Conservation (phyloP, 306 rosid genomes). For the Vigna reflexopilosa region DNA sequence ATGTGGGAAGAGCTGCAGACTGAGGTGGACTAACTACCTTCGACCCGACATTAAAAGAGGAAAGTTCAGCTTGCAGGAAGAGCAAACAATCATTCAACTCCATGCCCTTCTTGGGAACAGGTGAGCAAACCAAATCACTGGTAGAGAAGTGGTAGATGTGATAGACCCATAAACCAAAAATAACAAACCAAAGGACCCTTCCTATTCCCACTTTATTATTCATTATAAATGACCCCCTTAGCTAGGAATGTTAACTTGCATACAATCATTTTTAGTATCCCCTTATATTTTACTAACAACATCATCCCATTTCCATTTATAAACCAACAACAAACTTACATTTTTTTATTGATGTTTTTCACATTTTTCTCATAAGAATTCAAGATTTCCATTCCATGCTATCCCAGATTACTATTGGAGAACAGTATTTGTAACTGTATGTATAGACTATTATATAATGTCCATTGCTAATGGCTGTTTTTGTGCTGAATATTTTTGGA, state of each 20-base stretch:
- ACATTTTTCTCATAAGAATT: background rate
- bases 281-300: background rate
- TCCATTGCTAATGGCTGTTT: background rate
- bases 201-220: background rate
- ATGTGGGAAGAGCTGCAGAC: conserved; percentile 67
- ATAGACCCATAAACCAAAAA: background rate
- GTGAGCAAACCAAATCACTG: conserved; percentile 3
- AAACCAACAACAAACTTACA: background rate
- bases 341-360: background rate
- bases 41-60: conserved; percentile 64
- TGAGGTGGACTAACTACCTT: conserved; percentile 65
- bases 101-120: conserved; percentile 68
- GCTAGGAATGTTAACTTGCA: background rate
- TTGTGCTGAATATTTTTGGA: background rate
- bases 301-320: background rate
- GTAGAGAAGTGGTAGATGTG: background rate
- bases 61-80: conserved; percentile 62
- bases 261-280: background rate
- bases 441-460: too few relatives aligned
- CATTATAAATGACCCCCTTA: background rate
- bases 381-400: background rate
- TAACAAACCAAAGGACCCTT: background rate
- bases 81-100: conserved; percentile 62
- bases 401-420: background rate
- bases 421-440: too few relatives aligned